phyloP scores from a whole-genome alignment of 2,329 filamentous ascomycete genomes.

The Thielaviopsis ethacetica region DNA sequence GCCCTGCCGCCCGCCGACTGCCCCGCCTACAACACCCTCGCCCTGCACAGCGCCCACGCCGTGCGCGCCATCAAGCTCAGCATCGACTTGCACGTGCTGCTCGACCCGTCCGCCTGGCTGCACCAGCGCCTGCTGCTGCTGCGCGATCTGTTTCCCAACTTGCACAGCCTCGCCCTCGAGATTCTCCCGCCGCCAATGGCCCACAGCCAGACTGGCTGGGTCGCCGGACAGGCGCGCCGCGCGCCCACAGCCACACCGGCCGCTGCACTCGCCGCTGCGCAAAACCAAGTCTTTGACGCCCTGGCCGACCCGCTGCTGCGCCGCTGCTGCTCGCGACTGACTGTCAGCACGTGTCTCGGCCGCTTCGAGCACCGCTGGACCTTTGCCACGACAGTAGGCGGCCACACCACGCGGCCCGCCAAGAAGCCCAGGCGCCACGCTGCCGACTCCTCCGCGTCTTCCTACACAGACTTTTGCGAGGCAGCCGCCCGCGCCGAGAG shows the following conservation, averaged over 20 bases:
- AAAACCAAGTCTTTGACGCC: conserved; percentile 13
- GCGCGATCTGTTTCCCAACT: neutral
- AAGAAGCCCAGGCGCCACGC: neutral
- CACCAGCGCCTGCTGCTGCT: neutral
- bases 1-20: conserved; percentile 4
- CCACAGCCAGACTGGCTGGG: conserved; percentile 14
- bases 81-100: conserved; percentile 2
- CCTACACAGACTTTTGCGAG: too few species aligned
- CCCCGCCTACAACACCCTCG: conserved; percentile 12
- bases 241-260: conserved; percentile 13
- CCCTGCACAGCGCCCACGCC: neutral
- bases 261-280: too few species aligned
- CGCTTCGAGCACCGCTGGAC: conserved; percentile 23
- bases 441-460: too few species aligned
- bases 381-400: conserved; percentile 26
- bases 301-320: conserved; percentile 1
- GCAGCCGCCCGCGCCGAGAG: neutral
- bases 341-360: conserved; percentile 19
- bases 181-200: neutral
- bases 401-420: conserved; percentile 18
- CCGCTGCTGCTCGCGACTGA: neutral
- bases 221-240: too few species aligned
- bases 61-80: conserved; percentile 7
- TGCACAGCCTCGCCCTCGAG: conserved; percentile 18
- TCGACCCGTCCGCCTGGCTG: neutral